Base-by-base conservation (phyloP, 83 land plant species). In the Diphasiastrum complanatum region DNA sequence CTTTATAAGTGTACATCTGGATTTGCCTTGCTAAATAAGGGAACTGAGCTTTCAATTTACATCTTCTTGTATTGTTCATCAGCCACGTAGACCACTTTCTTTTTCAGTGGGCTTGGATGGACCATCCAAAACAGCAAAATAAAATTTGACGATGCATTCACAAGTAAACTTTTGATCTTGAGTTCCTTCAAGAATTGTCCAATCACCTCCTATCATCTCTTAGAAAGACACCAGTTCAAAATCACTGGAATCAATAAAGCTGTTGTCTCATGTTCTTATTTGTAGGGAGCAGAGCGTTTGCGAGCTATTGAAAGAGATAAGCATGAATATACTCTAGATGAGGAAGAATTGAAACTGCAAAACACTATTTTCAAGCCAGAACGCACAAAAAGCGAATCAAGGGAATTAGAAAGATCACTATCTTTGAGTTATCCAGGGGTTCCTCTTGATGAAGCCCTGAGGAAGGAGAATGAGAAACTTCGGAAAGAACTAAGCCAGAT, bases 271-370 rank as follows among this genome's bases (percentile, higher is more conserved):
- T n/a, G 38, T 3, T 1, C 0, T 16, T 29, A 26, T 47, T 61
- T 36, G 40, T 67, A 89, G 91, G 96, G 35, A 11, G 16, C 20
- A 16, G 16, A 85, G 38, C 74, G 86, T 19, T 68, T 89, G 33
- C 76, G 75, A 37, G 76, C 76, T n/a, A 89, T 86, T 40, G 81
- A 83, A 48, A 78, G 47, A 61, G 91, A 89, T 63, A 71, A 71
- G 50, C 61, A 79, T 12, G 80, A 78, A 30, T 89, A 89, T 49
- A 85, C 91, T 22, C 61, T 85, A 29, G 96, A 89, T 38, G 96
- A 89, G 16, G 85, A 83, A 5, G 91, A 89, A 55, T 45, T 65
- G 60, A 65, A 69, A 64, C 63, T 80, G 37, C 86, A 84, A 41
- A 69, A 79, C 24, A 80, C 73, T 1, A 70, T 87, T 22, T 29